Evolutionary conservation across 2,329 filamentous ascomycete genomes (phyloP).

Genomic region (Lizonia empirigonia): DNA sequence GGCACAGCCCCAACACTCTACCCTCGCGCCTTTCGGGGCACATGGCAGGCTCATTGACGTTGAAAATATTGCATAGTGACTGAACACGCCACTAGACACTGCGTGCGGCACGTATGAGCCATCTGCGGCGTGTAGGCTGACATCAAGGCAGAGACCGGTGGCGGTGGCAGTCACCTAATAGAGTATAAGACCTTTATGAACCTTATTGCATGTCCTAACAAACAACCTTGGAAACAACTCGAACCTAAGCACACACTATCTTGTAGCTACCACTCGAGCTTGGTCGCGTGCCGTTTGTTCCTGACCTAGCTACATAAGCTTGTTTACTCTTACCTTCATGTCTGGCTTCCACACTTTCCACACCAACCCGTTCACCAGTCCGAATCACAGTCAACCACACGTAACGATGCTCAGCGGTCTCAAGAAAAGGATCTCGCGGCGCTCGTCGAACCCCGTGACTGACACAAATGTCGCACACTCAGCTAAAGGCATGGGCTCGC

Average conservation of each 20-base stretch:
- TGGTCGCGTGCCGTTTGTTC: constrained; percentile 6
- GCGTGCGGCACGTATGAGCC: too few relatives aligned
- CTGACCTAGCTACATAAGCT: constrained; percentile 10
- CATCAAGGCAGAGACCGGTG: too few relatives aligned
- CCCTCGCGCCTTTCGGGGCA: too few relatives aligned
- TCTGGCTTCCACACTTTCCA: neutral
- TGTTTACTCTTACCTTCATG: constrained; percentile 4
- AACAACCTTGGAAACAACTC: too few relatives aligned
- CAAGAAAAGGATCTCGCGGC: constrained; percentile 34
- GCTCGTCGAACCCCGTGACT: constrained; percentile 21
- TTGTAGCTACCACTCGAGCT: neutral
- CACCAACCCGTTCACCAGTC: constrained; percentile 3
- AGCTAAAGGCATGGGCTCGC: constrained; percentile 12
- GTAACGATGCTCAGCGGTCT: constrained; percentile 28
- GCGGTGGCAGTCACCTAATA: too few relatives aligned
- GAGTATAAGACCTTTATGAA: too few relatives aligned
- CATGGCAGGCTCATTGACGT: too few relatives aligned
- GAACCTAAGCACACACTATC: neutral
- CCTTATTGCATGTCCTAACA: too few relatives aligned
- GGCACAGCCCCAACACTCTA: too few relatives aligned
- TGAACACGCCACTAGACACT: too few relatives aligned
- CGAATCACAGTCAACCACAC: neutral
- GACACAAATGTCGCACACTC: constrained; percentile 1
- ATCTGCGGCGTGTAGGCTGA: too few relatives aligned
- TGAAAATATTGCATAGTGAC: too few relatives aligned